Evolutionary conservation across 192 early-diverging fungal species (phyloP), one percentile per base, ranked within the genome.

Genomic region (Coemansia sp.): DNA sequence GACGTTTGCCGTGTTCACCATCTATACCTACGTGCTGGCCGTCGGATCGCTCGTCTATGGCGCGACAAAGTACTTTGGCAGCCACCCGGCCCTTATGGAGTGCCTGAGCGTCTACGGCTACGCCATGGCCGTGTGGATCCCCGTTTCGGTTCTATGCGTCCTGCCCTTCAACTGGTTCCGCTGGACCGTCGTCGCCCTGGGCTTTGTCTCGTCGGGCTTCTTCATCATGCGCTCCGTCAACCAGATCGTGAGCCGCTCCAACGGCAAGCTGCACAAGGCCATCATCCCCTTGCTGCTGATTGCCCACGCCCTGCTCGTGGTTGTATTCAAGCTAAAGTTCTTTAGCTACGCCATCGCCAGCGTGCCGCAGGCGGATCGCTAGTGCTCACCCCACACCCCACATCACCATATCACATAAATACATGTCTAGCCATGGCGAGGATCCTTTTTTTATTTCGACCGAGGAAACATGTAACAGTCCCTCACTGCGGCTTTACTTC

Each of bases 121-220:
- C 61, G 82, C 82, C 3, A 67, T 98, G 67, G 80, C 90, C 7
- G 75, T 94, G 35, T 99, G 94, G 94, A 82, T 99, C 37, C 94
- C 92, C 5, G 84, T 92, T 20, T 69, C 65, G 10, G 57, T 94
- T 11, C 51, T 95, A 5, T 93, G 89, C 56, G 78, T 95, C 20
- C 67, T 92, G 40, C 95, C 91, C 0, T 76, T 72, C 36, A 85
- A 91, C 33, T 75, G 87, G 53, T 70, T 91, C 29, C 81, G 90
- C 33, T 94, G 92, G 91, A 64, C 78, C 28, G 66, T 97, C 43
- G 82, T 92, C 7, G 67, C 81, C 9, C 65, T 80, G 33, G 94
- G 84, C 14, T 84, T 91, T 69, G 82, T 55, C 5, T 43, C 86
- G 21, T 86, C 89, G 29, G 82, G 90, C 70, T 76, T 63, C 53